Conservation (phyloP, 192 early-diverging fungal species). For the Umbelopsis vinacea region DNA sequence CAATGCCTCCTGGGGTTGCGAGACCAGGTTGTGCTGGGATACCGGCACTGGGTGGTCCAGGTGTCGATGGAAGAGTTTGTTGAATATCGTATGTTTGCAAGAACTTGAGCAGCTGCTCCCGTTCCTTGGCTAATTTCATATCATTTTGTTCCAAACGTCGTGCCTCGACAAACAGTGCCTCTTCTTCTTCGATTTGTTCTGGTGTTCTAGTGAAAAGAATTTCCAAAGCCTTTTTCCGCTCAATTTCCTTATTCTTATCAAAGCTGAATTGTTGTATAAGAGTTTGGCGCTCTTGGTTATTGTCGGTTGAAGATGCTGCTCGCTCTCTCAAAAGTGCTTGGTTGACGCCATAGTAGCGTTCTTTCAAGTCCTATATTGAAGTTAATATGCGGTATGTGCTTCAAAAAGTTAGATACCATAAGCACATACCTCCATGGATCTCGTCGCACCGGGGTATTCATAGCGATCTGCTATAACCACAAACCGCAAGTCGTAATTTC, state of each 20-base stretch:
- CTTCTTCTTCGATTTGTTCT: constrained; percentile 88
- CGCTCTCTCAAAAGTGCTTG: constrained; percentile 68
- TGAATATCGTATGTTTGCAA: constrained; percentile 56
- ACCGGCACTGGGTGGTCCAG: constrained; percentile 14
- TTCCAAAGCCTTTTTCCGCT: constrained; percentile 81
- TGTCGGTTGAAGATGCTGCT: constrained; percentile 26
- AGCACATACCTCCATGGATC: constrained; percentile 51
- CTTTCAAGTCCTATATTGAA: constrained; percentile 77
- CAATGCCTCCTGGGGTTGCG: constrained; percentile 40
- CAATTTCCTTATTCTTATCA: constrained; percentile 67
- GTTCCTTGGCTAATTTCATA: constrained; percentile 73
- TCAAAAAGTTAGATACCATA: background rate
- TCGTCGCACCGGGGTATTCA: constrained; percentile 51
- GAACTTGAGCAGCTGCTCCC: constrained; percentile 75
- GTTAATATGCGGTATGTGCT: background rate
- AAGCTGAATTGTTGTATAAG: constrained; percentile 46
- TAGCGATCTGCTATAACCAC: constrained; percentile 87
- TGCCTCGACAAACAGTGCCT: constrained; percentile 77
- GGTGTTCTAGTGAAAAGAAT: constrained; percentile 71
- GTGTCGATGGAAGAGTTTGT: constrained; percentile 32
- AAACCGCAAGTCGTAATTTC: constrained; percentile 80
- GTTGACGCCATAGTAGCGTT: constrained; percentile 79
- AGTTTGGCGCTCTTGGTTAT: constrained; percentile 32
- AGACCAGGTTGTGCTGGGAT: constrained; percentile 13
- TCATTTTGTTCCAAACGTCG: constrained; percentile 84